Percentiles rank a stretch among this genome's conserved stretches.
Conservation (phyloP, 768 basidiomycete genomes). For the Candolleomyces aberdarensis region DNA sequence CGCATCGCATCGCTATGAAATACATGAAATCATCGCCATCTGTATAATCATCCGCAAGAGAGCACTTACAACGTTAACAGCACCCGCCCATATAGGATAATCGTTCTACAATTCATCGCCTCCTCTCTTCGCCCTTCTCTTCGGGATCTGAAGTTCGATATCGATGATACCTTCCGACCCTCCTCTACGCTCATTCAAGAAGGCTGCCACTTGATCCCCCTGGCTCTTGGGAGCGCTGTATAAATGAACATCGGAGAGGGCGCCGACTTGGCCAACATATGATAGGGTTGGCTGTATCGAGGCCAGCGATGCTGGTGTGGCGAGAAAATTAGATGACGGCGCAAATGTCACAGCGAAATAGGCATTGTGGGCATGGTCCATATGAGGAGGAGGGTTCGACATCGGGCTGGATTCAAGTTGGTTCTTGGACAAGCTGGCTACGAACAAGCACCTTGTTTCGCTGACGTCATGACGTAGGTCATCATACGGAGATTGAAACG, state of each 20-base stretch:
- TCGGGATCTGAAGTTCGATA: not conserved
- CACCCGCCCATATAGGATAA: no score
- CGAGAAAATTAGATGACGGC: conserved; percentile 7
- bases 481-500: no score
- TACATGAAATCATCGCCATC: no score
- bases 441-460: not conserved
- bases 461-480: not conserved
- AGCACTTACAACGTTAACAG: no score
- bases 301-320: conserved; percentile 10
- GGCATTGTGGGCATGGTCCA: conserved; percentile 14
- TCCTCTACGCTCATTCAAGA: conserved; percentile 1
- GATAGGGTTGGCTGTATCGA: conserved; percentile 7
- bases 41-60: no score
- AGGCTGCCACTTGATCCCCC: conserved; percentile 1
- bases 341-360: conserved; percentile 18
- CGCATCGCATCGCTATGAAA: no score
- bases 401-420: not conserved
- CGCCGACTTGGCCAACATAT: conserved; percentile 18
- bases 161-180: conserved; percentile 6
- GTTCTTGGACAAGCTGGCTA: not conserved
- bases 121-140: conserved; percentile 1
- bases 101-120: not conserved
- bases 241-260: conserved; percentile 14
- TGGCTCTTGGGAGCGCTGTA: conserved; percentile 14
- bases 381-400: not conserved